phyloP scores from a whole-genome alignment of 768 basidiomycete genomes.

The Tulasnella sp. region DNA sequence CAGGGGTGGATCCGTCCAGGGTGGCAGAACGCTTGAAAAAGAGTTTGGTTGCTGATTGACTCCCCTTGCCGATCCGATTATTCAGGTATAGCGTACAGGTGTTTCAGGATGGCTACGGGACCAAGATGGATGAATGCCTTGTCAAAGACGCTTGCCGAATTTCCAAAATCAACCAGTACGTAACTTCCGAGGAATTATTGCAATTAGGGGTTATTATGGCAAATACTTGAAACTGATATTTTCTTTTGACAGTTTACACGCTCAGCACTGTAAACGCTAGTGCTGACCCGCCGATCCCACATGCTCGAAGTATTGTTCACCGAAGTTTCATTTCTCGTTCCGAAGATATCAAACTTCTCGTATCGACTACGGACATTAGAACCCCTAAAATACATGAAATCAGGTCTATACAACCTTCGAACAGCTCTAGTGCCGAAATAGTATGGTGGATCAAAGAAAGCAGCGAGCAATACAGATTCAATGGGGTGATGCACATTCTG shows the following conservation, averaged over 20 bases:
- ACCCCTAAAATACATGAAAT: constrained; percentile 54
- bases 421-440: constrained; percentile 41
- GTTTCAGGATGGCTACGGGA: neutral
- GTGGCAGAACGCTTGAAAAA: too few species aligned
- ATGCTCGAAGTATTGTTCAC: constrained; percentile 53
- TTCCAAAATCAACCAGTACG: constrained; percentile 14
- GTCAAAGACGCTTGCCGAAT: neutral
- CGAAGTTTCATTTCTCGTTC: constrained; percentile 38
- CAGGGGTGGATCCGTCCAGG: too few species aligned
- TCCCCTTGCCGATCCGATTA: too few species aligned
- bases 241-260: constrained; percentile 29
- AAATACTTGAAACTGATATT: neutral
- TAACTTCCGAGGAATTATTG: neutral
- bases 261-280: constrained; percentile 34
- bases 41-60: too few species aligned
- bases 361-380: constrained; percentile 60
- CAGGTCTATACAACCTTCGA: constrained; percentile 18
- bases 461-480: constrained; percentile 61
- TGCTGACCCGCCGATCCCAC: constrained; percentile 38
- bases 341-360: constrained; percentile 40
- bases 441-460: constrained; percentile 62
- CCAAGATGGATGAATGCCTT: constrained; percentile 12
- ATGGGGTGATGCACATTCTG: constrained; percentile 43
- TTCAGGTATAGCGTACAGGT: too few species aligned
- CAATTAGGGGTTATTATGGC: neutral